Conservation (phyloP, 1,139 yeast species). For the Kodamaea ohmeri region DNA sequence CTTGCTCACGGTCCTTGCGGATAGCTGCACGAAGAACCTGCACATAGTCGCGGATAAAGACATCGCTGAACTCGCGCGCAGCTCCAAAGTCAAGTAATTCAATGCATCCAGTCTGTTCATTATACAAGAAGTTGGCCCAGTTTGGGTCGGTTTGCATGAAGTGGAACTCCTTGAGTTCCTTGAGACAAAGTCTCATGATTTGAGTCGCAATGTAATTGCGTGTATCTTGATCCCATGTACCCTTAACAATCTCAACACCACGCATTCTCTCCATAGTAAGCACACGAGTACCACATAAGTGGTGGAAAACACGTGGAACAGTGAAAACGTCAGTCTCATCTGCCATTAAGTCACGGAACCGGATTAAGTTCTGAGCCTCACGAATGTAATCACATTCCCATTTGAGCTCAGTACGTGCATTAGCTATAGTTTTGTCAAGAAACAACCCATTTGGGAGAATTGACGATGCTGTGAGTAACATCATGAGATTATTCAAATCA, state of each 20-base stretch:
- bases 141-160: slow-evolving; percentile 99
- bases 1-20: slow-evolving; percentile 59
- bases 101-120: slow-evolving; percentile 58
- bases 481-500: slow-evolving; percentile 78
- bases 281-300: slow-evolving; percentile 76
- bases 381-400: slow-evolving; percentile 98
- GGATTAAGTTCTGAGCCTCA: slow-evolving; percentile 77
- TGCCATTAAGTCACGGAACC: slow-evolving; percentile 59
- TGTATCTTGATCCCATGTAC: slow-evolving; percentile 70
- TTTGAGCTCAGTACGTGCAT: slow-evolving; percentile 87
- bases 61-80: slow-evolving; percentile 70
- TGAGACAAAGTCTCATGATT: slow-evolving; percentile 81
- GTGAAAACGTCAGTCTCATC: slow-evolving; percentile 53
- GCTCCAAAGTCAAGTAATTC: slow-evolving; percentile 96
- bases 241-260: slow-evolving; percentile 80
- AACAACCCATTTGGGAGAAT: slow-evolving; percentile 89
- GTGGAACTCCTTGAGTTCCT: slow-evolving; percentile 78
- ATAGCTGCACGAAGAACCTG: slow-evolving; percentile 77
- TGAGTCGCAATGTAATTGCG: slow-evolving; percentile 80
- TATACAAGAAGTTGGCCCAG: slow-evolving; percentile 96
- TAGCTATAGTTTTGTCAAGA: slow-evolving; percentile 86
- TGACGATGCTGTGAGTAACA: slow-evolving; percentile 82
- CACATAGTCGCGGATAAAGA: slow-evolving; percentile 69
- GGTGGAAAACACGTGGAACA: slow-evolving; percentile 80
- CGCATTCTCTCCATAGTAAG: slow-evolving; percentile 87